Base-by-base conservation (phyloP, 1,284 basidiomycete species). In the Bondarzewia mesenterica region DNA sequence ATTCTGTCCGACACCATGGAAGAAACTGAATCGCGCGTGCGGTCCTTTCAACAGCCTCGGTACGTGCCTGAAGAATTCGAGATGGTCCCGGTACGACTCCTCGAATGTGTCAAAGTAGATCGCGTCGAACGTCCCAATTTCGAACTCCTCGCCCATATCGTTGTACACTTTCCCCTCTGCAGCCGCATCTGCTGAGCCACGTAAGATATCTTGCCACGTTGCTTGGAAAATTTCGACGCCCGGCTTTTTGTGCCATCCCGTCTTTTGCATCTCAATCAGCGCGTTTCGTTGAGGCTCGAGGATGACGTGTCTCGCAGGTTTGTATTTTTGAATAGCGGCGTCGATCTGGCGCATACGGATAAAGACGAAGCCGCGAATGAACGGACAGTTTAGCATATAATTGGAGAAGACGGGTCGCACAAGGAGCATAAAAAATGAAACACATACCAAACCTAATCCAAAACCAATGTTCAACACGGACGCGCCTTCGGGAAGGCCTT, bases 21-120 rank as follows among this genome's bases (percentile, higher is more conserved):
- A 52, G 42, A 52, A 52, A 12, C 45, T 47, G 16, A 52, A 48
- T 14, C 45, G 44, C 14, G 45, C 14, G 5, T 25, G 10, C 2
- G 23, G 49, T 8, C 43, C 43, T 8, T 27, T 21, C 5, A 52
- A 20, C 21, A 52, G 46, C 6, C 37, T 8, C 14, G 49, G 45
- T 14, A 48, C 36, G 46, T 29, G 44, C 14, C 26, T 32, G 21
- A 50, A 29, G 20, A 52, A 50, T 10, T 45, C 38, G 16, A 50
- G 41, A 27, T 44, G 46, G 29, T 49, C 51, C 14, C 7, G 8
- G 23, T 50, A 50, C 3, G 48, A 26, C 25, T 52, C 51, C n/a
- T 52, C 20, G 37, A 43, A 52, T 15, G 51, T 52, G 22, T 52
- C 51, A 29, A 50, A 50, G 26, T 52, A 52, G 4, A 52, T 39